phyloP scores from a whole-genome alignment of 2,329 filamentous ascomycete species.

The Botrytis aclada region DNA sequence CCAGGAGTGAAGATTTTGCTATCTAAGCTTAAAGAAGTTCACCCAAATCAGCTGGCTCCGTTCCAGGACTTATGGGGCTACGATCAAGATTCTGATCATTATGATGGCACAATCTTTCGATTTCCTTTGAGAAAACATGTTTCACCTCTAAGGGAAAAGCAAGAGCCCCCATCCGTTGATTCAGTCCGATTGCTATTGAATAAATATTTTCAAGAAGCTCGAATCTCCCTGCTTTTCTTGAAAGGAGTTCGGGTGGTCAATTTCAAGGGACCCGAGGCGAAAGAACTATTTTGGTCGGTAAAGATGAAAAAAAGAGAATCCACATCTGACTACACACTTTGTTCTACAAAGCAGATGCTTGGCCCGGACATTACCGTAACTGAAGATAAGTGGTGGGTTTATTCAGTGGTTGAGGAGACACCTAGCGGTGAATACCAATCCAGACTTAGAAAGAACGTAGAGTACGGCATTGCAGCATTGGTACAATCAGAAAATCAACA shows the following conservation, averaged over 20 bases:
- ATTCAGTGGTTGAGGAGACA: conserved; percentile 24
- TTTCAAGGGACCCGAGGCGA: conserved; percentile 24
- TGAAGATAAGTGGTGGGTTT: conserved; percentile 28
- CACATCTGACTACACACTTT: conserved; percentile 19
- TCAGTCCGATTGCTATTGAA: conserved; percentile 20
- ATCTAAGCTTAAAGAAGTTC: conserved; percentile 26
- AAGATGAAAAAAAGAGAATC: conserved; percentile 1
- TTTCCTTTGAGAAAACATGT: conserved; percentile 29
- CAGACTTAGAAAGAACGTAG: conserved; percentile 27
- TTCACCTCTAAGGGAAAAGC: background rate
- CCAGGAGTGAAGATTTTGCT: conserved; percentile 29
- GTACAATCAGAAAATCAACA: conserved; percentile 15
- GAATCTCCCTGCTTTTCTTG: conserved; percentile 32
- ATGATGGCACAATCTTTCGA: conserved; percentile 33
- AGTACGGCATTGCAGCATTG: conserved; percentile 30
- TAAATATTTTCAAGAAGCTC: conserved; percentile 31
- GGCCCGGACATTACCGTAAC: background rate
- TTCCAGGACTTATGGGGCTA: conserved; percentile 33
- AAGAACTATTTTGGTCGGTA: conserved; percentile 27
- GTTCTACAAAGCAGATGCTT: conserved; percentile 15
- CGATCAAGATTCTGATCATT: conserved; percentile 24
- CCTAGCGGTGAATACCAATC: conserved; percentile 20
- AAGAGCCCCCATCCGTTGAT: background rate
- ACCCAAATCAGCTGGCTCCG: conserved; percentile 27
- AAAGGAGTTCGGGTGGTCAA: conserved; percentile 26